Evolutionary conservation across 2,329 filamentous ascomycete species (phyloP).

Genomic region (Alternaria ventricosa): DNA sequence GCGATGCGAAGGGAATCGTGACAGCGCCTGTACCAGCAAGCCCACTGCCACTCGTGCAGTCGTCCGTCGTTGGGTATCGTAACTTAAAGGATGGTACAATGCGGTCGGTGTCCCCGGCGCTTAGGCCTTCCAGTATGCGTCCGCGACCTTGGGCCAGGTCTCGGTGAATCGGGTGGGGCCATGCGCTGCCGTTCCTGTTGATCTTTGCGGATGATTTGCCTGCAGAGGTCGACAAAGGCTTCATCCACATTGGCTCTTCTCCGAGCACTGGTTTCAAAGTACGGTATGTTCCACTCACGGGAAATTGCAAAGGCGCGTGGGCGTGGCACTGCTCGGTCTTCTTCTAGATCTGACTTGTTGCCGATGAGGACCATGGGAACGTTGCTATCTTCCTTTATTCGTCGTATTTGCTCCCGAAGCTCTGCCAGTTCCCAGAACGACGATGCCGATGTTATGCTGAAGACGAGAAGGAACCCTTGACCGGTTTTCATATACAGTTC

Average conservation of each 20-base stretch:
- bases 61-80: conserved; percentile 29
- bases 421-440: conserved; percentile 83
- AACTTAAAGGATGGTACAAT: conserved; percentile 38
- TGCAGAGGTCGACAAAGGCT: conserved; percentile 83
- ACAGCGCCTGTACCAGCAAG: conserved; percentile 35
- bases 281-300: conserved; percentile 87
- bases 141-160: conserved; percentile 17
- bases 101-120: conserved; percentile 26
- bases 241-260: conserved; percentile 88
- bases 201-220: conserved; percentile 81
- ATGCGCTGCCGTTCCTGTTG: conserved; percentile 51
- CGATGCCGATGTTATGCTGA: conserved; percentile 85
- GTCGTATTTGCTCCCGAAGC: conserved; percentile 86
- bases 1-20: conserved; percentile 7
- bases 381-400: conserved; percentile 86
- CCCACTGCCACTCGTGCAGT: conserved; percentile 19
- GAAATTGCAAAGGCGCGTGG: conserved; percentile 82
- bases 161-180: conserved; percentile 22
- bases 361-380: conserved; percentile 89
- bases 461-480: conserved; percentile 89
- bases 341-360: conserved; percentile 90
- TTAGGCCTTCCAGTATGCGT: conserved; percentile 11
- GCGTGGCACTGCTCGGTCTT: conserved; percentile 78
- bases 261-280: conserved; percentile 88
- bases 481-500: conserved; percentile 81